Conservation (phyloP, 148 eudicot species). For the Polygonum maritimum region DNA sequence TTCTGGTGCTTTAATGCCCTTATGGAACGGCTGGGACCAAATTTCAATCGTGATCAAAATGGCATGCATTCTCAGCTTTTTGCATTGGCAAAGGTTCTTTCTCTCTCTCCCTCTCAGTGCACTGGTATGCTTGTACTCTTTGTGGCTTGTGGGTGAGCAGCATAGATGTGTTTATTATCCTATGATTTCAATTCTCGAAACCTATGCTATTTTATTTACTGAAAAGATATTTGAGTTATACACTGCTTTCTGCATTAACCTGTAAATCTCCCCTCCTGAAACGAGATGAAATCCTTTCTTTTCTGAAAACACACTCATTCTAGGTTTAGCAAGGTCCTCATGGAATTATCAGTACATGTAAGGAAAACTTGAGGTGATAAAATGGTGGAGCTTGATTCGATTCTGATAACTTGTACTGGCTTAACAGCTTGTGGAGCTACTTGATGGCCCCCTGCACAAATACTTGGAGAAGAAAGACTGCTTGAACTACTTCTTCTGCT, state of each 20-base stretch:
- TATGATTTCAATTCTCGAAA: neutral
- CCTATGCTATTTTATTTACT: too few species aligned
- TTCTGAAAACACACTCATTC: neutral
- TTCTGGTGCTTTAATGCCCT: slow-evolving; percentile 96
- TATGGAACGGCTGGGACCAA: slow-evolving; percentile 94
- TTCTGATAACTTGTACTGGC: neutral
- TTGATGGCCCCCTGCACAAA: slow-evolving; percentile 70
- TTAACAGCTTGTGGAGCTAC: slow-evolving; percentile 79
- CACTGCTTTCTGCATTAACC: neutral
- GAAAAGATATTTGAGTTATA: too few species aligned
- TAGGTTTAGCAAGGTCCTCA: neutral
- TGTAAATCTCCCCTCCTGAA: neutral
- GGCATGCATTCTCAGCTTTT: slow-evolving; percentile 98
- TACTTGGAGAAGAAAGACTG: slow-evolving; percentile 81
- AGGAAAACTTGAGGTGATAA: neutral
- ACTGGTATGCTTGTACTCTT: neutral
- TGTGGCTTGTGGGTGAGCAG: neutral
- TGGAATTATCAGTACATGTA: neutral
- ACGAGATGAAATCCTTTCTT: neutral
- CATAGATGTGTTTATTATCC: neutral
- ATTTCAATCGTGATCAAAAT: slow-evolving; percentile 94
- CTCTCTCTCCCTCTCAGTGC: slow-evolving; percentile 7
- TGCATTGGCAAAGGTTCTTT: slow-evolving; percentile 77
- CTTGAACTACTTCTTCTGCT: slow-evolving; percentile 94
- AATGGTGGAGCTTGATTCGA: neutral